Conservation (phyloP, 768 basidiomycete genomes). For the Leccinum imitatum region DNA sequence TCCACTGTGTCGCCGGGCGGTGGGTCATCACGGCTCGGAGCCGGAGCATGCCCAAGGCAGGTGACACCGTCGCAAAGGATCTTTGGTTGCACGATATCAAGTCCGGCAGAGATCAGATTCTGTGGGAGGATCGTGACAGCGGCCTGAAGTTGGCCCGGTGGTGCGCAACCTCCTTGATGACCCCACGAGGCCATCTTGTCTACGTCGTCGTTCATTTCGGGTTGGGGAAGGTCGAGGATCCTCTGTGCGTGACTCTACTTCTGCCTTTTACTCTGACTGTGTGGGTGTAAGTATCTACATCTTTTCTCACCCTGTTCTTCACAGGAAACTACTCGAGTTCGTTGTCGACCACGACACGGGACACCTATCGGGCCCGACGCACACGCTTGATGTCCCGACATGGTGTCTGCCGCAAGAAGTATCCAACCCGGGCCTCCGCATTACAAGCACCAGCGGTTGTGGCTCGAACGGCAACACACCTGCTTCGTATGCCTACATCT, state of each 20-base stretch:
- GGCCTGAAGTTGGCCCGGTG: not conserved
- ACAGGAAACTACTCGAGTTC: conserved; percentile 20
- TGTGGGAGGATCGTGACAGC: conserved; percentile 17
- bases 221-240: conserved; percentile 5
- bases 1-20: conserved; percentile 16
- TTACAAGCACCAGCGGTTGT: not conserved
- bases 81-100: conserved; percentile 10
- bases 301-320: not conserved
- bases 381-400: conserved; percentile 14
- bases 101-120: conserved; percentile 8
- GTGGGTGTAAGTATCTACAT: no score
- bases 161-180: conserved; percentile 10
- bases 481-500: conserved; percentile 11
- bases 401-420: conserved; percentile 7
- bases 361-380: conserved; percentile 2
- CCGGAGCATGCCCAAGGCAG: no score
- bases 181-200: conserved; percentile 10
- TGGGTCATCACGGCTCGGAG: conserved; percentile 13
- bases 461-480: conserved; percentile 7
- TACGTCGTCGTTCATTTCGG: conserved; percentile 15
- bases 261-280: not conserved
- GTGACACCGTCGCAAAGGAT: no score
- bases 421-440: conserved; percentile 8
- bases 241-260: conserved; percentile 12
- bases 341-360: conserved; percentile 19